Conservation (phyloP, 768 basidiomycete genomes). For the Pilatotrama ljubarskyi region DNA sequence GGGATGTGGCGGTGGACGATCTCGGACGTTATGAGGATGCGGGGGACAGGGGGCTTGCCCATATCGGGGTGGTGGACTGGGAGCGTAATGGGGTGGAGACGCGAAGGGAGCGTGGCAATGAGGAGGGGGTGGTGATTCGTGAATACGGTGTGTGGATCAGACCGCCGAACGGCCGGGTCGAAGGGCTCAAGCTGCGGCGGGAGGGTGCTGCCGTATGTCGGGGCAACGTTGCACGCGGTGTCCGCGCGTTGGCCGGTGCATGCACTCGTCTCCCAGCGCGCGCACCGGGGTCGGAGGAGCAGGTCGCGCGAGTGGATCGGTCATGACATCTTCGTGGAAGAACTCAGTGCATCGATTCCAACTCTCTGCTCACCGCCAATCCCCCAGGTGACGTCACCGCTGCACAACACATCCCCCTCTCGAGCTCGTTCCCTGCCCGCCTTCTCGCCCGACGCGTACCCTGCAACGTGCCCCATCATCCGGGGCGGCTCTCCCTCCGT, state of each 20-base stretch:
- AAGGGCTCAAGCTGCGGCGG: background rate
- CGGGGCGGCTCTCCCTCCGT: background rate
- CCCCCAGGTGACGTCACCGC: conserved; percentile 13
- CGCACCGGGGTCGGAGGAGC: background rate
- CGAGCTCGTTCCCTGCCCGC: background rate
- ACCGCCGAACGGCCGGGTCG: conserved; percentile 4
- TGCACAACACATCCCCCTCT: background rate
- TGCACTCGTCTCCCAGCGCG: background rate
- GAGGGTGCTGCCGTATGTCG: background rate
- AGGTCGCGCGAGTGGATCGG: background rate
- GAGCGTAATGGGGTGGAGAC: conserved; percentile 23
- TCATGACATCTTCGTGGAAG: conserved; percentile 4
- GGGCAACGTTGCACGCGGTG: background rate
- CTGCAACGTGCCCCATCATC: conserved; percentile 14
- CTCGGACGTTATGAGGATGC: conserved; percentile 11
- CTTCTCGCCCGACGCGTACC: background rate
- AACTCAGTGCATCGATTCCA: conserved; percentile 1
- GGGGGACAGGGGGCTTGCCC: conserved; percentile 8
- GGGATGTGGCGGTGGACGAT: background rate
- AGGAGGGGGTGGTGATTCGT: conserved; percentile 9
- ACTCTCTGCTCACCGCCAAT: conserved; percentile 2
- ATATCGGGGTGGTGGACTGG: conserved; percentile 1
- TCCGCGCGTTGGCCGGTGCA: background rate
- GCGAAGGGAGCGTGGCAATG: conserved; percentile 7
- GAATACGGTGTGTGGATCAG: conserved; percentile 10